Conservation (phyloP, 1,284 basidiomycete genomes). For the Rhizopogon parksii region DNA sequence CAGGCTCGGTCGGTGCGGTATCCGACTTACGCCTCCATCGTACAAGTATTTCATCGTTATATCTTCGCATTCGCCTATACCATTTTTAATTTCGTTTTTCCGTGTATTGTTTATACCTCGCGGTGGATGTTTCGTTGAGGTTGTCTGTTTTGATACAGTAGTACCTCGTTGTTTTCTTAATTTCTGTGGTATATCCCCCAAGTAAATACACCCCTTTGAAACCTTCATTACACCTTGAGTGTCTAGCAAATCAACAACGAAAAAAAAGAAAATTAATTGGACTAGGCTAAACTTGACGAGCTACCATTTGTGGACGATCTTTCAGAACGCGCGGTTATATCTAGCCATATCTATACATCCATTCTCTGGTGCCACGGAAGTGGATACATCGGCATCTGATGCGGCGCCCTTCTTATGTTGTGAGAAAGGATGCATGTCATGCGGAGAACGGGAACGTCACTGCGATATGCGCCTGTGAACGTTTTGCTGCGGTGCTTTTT, state of each 20-base stretch:
- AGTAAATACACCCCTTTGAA: slow-evolving; percentile 2
- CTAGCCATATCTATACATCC: not conserved
- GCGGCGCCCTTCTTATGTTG: not conserved
- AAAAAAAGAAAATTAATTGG: no score
- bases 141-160: slow-evolving; percentile 15
- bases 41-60: slow-evolving; percentile 14
- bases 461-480: not conserved
- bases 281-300: not conserved
- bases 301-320: not conserved
- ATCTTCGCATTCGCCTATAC: slow-evolving; percentile 16
- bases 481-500: not conserved
- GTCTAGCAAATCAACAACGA: not conserved
- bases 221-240: not conserved
- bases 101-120: slow-evolving; percentile 20
- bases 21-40: not conserved
- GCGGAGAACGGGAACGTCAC: not conserved
- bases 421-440: not conserved
- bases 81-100: slow-evolving; percentile 19
- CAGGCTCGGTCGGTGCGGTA: slow-evolving; percentile 6
- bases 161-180: slow-evolving; percentile 13
- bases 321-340: not conserved
- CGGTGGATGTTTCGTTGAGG: slow-evolving; percentile 4
- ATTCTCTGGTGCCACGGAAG: not conserved
- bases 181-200: slow-evolving; percentile 4
- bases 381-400: not conserved